These are phyloP conservation scores for Acephala macrosclerotiorum DNA, from an alignment of 2,329 filamentous ascomycete genomes.

Conservation along the genomic window DNA sequence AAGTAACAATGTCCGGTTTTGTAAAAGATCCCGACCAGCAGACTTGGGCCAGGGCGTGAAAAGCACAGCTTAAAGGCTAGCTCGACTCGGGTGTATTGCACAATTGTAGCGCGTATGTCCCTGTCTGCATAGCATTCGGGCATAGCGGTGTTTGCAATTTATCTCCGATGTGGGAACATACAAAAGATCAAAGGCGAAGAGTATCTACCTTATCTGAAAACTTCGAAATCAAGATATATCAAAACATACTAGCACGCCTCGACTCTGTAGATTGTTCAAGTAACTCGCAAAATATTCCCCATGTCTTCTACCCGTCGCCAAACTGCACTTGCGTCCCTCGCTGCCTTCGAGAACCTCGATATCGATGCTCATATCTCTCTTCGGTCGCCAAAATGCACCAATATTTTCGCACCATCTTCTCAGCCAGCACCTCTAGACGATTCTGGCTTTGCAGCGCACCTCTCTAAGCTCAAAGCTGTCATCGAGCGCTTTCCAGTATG, in stretches of 20 bases:
- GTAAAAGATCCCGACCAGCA: no score
- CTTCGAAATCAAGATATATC: neutral
- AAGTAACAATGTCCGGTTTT: no score
- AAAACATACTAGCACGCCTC: neutral
- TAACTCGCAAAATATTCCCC: neutral
- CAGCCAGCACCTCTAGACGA: neutral
- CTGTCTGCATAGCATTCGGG: no score
- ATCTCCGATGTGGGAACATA: neutral
- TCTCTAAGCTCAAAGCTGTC: slow-evolving; percentile 11
- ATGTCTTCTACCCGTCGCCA: slow-evolving; percentile 14
- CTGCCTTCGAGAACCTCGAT: slow-evolving; percentile 14
- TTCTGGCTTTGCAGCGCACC: neutral
- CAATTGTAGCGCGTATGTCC: no score
- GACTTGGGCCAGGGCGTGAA: no score
- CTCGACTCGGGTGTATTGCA: no score
- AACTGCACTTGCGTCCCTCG: slow-evolving; percentile 17
- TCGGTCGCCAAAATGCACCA: slow-evolving; percentile 7
- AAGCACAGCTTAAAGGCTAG: no score
- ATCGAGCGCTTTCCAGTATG: slow-evolving; percentile 35
- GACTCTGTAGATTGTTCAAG: neutral
- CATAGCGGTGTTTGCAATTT: neutral
- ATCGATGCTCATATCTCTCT: slow-evolving; percentile 4
- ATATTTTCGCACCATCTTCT: slow-evolving; percentile 20
- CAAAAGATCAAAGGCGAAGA: no score
- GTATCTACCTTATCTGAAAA: neutral